Conservation (phyloP, 352 stramenopile species). For the Globisporangium abappressorium region DNA sequence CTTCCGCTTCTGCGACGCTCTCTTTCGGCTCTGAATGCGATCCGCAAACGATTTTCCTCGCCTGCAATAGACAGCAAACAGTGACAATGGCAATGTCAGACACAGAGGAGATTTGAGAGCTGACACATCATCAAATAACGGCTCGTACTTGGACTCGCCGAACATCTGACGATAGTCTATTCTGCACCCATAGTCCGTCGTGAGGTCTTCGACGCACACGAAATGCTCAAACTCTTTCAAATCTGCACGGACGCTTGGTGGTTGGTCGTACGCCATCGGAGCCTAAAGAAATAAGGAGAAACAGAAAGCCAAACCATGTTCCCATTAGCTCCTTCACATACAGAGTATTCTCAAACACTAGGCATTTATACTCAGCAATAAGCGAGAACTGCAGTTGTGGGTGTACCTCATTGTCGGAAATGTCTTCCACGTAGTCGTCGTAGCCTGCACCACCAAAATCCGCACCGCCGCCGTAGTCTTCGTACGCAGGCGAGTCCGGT, state of each 20-base stretch:
- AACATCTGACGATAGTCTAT: constrained; percentile 78
- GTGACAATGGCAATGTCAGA: neutral
- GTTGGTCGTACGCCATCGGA: constrained; percentile 15
- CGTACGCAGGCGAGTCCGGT: constrained; percentile 16
- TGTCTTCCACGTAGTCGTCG: constrained; percentile 51
- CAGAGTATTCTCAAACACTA: neutral
- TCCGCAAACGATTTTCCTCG: constrained; percentile 54
- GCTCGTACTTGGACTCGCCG: constrained; percentile 48
- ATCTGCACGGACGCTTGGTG: constrained; percentile 32
- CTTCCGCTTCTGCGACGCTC: constrained; percentile 15
- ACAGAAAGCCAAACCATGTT: no score
- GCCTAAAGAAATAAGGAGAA: constrained; percentile 1
- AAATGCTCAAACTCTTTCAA: constrained; percentile 65
- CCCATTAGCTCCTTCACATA: neutral
- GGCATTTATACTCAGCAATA: no score
- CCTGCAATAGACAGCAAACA: constrained; percentile 8
- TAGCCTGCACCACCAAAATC: neutral
- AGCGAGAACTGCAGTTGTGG: no score
- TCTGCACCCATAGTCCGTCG: constrained; percentile 45
- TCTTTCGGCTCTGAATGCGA: constrained; percentile 55
- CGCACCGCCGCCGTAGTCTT: constrained; percentile 18
- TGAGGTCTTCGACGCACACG: constrained; percentile 58
- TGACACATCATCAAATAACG: neutral
- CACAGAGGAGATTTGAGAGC: neutral
- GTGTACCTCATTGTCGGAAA: constrained; percentile 63